Percentiles rank a stretch among this genome's conserved stretches.
These are phyloP conservation scores for Podaxis sp. DNA, from an alignment of 768 basidiomycete species.

Conservation along the genomic window DNA sequence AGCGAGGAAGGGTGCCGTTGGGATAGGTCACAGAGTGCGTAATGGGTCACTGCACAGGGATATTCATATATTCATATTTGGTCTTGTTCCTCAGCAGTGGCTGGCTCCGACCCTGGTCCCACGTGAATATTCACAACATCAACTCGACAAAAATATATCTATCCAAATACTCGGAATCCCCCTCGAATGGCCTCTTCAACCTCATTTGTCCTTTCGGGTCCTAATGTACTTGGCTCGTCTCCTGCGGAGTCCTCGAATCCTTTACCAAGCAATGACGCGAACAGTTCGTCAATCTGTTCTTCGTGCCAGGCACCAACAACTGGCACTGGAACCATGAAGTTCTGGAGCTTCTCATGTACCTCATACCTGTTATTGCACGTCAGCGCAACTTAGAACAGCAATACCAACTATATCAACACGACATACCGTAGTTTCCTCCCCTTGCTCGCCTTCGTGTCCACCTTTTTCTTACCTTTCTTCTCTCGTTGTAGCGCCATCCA, in stretches of 20 bases:
- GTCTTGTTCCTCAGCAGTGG: conserved; percentile 33
- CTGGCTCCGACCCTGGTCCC: conserved; percentile 11
- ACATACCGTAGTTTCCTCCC: conserved; percentile 83
- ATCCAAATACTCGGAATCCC: conserved; percentile 62
- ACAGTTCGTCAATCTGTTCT: conserved; percentile 93
- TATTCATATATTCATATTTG: conserved; percentile 28
- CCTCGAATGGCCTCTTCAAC: conserved; percentile 29
- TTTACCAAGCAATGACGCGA: conserved; percentile 80
- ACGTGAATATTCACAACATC: conserved; percentile 7
- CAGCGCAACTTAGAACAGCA: conserved; percentile 28
- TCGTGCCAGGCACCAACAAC: conserved; percentile 80
- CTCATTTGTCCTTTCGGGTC: conserved; percentile 22
- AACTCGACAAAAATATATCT: conserved; percentile 15
- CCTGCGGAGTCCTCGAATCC: conserved; percentile 44
- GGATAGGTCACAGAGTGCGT: neutral
- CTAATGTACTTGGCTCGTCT: conserved; percentile 24
- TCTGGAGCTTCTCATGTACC: conserved; percentile 92
- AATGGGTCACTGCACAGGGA: conserved; percentile 1
- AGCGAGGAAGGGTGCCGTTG: neutral
- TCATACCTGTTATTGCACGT: conserved; percentile 45
- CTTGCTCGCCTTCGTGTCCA: conserved; percentile 96
- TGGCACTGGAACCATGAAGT: conserved; percentile 92
- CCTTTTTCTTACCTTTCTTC: conserved; percentile 75
- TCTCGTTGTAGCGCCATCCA: conserved; percentile 66
- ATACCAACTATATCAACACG: conserved; percentile 7